Conservation (phyloP, 805 yeast genomes). For the Ogataea ramenticola region DNA sequence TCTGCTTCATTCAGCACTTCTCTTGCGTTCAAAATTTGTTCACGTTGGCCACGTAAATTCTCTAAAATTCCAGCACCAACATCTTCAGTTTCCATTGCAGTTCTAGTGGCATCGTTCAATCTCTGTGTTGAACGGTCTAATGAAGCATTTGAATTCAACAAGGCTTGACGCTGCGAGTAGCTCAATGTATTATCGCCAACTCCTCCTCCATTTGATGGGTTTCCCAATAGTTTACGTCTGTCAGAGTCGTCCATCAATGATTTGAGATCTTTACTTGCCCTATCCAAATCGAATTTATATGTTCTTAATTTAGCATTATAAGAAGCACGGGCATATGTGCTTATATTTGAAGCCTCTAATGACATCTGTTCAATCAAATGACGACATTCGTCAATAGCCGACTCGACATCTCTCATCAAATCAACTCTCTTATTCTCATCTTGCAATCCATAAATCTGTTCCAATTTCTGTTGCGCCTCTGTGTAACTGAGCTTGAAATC, state of each 20-base stretch:
- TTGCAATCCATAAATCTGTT: slow-evolving; percentile 41
- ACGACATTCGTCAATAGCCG: slow-evolving; percentile 69
- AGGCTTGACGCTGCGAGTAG: slow-evolving; percentile 72
- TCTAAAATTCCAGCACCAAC: slow-evolving; percentile 87
- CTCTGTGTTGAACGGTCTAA: slow-evolving; percentile 79
- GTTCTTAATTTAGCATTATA: slow-evolving; percentile 73
- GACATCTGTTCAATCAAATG: slow-evolving; percentile 83
- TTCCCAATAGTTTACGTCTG: slow-evolving; percentile 52
- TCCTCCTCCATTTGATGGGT: slow-evolving; percentile 34
- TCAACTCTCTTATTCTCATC: slow-evolving; percentile 42
- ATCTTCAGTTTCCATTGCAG: slow-evolving; percentile 87
- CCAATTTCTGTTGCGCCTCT: slow-evolving; percentile 62
- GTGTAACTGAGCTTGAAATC: slow-evolving; percentile 65
- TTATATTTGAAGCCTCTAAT: slow-evolving; percentile 76
- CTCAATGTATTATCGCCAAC: slow-evolving; percentile 16
- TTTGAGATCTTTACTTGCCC: slow-evolving; percentile 48
- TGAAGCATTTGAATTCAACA: slow-evolving; percentile 70
- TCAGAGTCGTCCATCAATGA: slow-evolving; percentile 62
- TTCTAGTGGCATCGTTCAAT: slow-evolving; percentile 77
- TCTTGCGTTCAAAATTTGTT: slow-evolving; percentile 81
- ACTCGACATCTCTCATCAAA: slow-evolving; percentile 54
- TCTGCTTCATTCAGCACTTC: slow-evolving; percentile 87
- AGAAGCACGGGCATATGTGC: slow-evolving; percentile 64
- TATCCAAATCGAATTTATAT: slow-evolving; percentile 52
- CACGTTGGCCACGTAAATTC: slow-evolving; percentile 88